Evolutionary conservation across 2,329 filamentous ascomycete species (phyloP).

Genomic region (Tympanopsis confertula): DNA sequence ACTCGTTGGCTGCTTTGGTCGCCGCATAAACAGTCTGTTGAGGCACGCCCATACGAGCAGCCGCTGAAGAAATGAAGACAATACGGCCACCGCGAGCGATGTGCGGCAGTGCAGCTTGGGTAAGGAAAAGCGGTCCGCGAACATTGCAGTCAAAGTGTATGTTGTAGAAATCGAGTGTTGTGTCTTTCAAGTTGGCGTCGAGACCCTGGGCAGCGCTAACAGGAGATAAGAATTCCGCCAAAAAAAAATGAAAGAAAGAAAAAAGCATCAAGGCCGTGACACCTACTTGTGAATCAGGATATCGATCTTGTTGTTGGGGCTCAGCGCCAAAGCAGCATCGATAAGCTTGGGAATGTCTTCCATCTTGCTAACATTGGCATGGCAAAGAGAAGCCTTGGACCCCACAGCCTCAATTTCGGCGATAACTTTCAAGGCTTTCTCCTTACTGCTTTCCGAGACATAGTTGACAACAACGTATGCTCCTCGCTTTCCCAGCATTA

Average conservation of each 20-base stretch:
- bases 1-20: conserved; percentile 45
- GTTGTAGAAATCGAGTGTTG: conserved; percentile 6
- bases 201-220: no score
- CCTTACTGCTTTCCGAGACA: conserved; percentile 5
- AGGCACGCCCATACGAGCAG: conserved; percentile 38
- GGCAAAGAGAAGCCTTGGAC: conserved; percentile 4
- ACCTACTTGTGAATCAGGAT: conserved; percentile 11
- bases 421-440: conserved; percentile 7
- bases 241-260: no score
- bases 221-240: no score
- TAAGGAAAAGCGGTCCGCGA: conserved; percentile 15
- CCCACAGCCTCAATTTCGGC: conserved; percentile 7
- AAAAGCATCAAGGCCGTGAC: no score
- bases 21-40: conserved; percentile 45
- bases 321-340: conserved; percentile 7
- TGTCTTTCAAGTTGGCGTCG: no score
- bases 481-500: no score
- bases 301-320: conserved; percentile 11
- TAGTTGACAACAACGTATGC: conserved; percentile 12
- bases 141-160: conserved; percentile 9
- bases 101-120: conserved; percentile 15
- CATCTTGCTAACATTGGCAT: conserved; percentile 8
- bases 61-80: conserved; percentile 43
- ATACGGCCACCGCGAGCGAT: conserved; percentile 28
- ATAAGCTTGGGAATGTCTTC: conserved; percentile 9